Evolutionary conservation across 768 basidiomycete genomes (phyloP), one percentile per base, ranked within the genome.

Genomic region (Obba rivulosa): DNA sequence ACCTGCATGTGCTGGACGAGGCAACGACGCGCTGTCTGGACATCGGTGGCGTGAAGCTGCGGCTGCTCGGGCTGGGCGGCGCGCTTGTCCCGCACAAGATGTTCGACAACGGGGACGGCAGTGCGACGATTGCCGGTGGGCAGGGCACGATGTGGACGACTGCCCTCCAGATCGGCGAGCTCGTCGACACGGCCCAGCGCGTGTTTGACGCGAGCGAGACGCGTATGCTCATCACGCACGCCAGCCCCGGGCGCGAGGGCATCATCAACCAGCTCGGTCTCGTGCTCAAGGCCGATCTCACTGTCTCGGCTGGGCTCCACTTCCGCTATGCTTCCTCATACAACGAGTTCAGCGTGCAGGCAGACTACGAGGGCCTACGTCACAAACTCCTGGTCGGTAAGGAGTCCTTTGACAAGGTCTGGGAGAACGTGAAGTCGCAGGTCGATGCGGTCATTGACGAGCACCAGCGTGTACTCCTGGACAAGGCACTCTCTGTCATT

Each of bases 61-160:
- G 96, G 34, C 76, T 99, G 36, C 81, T 99, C n/a, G 96, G 95
- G 35, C 76, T 99, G 22, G 96, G 96, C 8, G 96, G 96, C 45
- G 94, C 94, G 2, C 79, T 97, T 36, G 92, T 96, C 5, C 81
- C 84, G 36, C 93, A 97, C 74, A 97, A 97, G 66, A 79, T 92
- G 75, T 92, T 94, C 58, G 88, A 92, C 69, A 92, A 92, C 54
- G 90, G 95, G 0, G 91, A 95, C 41, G 95, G 94, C 3, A 82
- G 73, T 39, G 94, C 92, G 10, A 97, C 95, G n/a, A 96, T 99
- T 54, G 95, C 96, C 0, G 96, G 96, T 31, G 96, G 93, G 2
- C 87, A 92, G 60, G 96, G 96, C 24, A 98, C 94, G 17, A 95
- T 98, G 85, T 99, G 96, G 96, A 90, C 92, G 0, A 98, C 95